A percentile compares a stretch with the other conserved stretches of the same genome.
phyloP scores from a whole-genome alignment of 805 yeast genomes.

The Cyberlindnera meyerae region DNA sequence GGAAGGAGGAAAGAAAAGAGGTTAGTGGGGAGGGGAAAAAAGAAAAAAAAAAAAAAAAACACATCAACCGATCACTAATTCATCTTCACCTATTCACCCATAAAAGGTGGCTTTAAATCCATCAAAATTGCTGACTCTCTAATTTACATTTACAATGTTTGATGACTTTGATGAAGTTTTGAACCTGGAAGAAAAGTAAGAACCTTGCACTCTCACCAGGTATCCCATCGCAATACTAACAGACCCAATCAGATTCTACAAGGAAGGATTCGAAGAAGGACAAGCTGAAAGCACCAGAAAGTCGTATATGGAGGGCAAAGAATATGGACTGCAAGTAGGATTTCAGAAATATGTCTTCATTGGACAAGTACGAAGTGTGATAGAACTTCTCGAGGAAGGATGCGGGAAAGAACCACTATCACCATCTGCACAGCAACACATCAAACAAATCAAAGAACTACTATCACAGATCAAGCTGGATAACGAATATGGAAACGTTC shows the following conservation, averaged over 20 bases:
- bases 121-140: too few species aligned
- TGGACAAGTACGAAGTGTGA: slow-evolving; percentile 60
- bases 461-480: slow-evolving; percentile 31
- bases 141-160: too few species aligned
- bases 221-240: slow-evolving; percentile 1
- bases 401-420: slow-evolving; percentile 12
- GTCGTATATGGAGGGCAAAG: slow-evolving; percentile 73
- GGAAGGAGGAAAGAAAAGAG: too few species aligned
- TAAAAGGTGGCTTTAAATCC: too few species aligned
- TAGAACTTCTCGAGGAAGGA: slow-evolving; percentile 35
- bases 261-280: slow-evolving; percentile 72
- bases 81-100: too few species aligned
- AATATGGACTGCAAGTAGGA: slow-evolving; percentile 77
- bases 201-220: background rate
- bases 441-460: slow-evolving; percentile 26
- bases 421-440: slow-evolving; percentile 22
- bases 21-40: too few species aligned
- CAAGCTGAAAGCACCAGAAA: slow-evolving; percentile 50
- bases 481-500: slow-evolving; percentile 55
- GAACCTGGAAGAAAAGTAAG: slow-evolving; percentile 51
- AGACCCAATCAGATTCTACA: slow-evolving; percentile 40
- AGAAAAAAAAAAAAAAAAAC: too few species aligned
- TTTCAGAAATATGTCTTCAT: slow-evolving; percentile 64
- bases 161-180: slow-evolving; percentile 48
- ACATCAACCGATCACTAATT: too few species aligned